Evolutionary conservation across 257 asterid genomes (phyloP).

Genomic region (Salvia hispanica): DNA sequence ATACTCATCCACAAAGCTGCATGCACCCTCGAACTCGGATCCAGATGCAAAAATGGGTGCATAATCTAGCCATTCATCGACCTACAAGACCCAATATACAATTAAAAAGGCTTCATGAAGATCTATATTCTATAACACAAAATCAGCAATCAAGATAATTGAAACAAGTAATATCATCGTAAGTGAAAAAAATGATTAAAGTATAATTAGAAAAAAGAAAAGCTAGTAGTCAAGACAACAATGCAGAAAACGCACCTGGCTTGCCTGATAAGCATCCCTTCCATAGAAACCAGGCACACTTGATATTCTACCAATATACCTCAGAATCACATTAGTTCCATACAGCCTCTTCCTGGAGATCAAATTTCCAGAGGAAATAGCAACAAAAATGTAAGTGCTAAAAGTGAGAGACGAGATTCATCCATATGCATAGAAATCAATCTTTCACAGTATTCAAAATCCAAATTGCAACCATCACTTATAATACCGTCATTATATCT

Average conservation of each 20-base stretch:
- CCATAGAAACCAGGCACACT: constrained; percentile 48
- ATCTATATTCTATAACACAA: background rate
- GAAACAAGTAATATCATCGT: background rate
- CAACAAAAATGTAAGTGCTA: background rate
- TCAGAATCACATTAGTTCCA: constrained; percentile 61
- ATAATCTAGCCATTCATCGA: constrained; percentile 86
- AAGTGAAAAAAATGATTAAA: background rate
- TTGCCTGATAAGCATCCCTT: constrained; percentile 53
- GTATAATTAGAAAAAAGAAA: background rate
- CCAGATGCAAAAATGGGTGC: constrained; percentile 72
- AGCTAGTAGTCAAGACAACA: background rate
- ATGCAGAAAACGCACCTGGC: constrained; percentile 52
- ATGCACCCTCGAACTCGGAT: constrained; percentile 91
- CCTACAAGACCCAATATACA: constrained; percentile 43
- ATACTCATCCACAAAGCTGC: constrained; percentile 63
- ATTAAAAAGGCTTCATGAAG: background rate
- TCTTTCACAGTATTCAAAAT: constrained; percentile 7
- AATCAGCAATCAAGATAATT: constrained; percentile 1
- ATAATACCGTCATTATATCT: background rate
- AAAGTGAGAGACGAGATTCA: background rate
- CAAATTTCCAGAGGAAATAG: constrained; percentile 25
- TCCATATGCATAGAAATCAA: background rate
- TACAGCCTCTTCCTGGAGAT: constrained; percentile 60
- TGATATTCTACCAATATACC: constrained; percentile 64
- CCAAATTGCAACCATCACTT: background rate